These are phyloP conservation scores for Dryas integrifolia DNA, from an alignment of 331 rosid species.

Conservation along the genomic window DNA sequence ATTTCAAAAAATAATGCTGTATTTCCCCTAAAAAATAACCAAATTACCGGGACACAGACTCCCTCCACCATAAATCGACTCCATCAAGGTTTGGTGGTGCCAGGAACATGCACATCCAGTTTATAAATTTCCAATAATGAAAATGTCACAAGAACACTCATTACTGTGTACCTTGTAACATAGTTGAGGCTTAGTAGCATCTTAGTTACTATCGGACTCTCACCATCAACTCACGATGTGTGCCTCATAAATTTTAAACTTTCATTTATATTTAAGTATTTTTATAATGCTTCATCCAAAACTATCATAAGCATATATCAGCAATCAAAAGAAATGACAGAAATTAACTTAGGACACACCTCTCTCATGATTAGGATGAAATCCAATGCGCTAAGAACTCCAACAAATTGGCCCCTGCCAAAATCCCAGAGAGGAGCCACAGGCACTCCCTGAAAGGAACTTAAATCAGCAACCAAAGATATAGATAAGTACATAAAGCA, in stretches of 20 bases:
- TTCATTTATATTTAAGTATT: neutral
- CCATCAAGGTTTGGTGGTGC: conserved; percentile 9
- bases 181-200: neutral
- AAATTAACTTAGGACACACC: conserved; percentile 47
- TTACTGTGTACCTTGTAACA: neutral
- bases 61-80: neutral
- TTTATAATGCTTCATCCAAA: neutral
- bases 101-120: neutral
- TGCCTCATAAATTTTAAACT: neutral
- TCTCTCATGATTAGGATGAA: conserved; percentile 90
- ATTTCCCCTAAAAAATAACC: neutral
- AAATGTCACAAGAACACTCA: neutral
- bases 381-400: conserved; percentile 87
- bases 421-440: conserved; percentile 94
- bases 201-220: neutral
- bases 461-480: conserved; percentile 27
- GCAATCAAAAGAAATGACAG: conserved; percentile 1
- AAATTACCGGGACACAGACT: neutral
- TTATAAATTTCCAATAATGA: neutral
- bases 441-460: conserved; percentile 69
- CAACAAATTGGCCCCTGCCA: conserved; percentile 73
- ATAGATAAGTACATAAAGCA: conserved; percentile 12
- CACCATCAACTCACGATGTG: neutral
- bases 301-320: neutral
- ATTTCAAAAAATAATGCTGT: neutral